phyloP scores from a whole-genome alignment of 805 yeast species.

The Komagataella phaffii region DNA sequence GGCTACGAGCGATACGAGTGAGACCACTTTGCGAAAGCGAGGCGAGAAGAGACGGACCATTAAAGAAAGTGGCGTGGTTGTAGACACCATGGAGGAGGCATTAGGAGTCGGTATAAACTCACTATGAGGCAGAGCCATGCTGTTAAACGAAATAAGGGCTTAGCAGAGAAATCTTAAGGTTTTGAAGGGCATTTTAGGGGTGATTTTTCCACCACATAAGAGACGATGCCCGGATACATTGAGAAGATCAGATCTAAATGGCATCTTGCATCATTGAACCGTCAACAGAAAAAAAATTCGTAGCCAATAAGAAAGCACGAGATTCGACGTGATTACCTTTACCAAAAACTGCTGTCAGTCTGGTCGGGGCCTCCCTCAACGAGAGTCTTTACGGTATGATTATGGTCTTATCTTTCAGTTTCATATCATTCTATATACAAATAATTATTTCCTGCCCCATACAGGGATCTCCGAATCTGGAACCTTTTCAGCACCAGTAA shows the following conservation, averaged over 20 bases:
- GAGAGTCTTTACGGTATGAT: neutral
- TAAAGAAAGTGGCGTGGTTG: neutral
- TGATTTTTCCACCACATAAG: neutral
- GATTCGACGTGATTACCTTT: neutral
- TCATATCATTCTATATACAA: neutral
- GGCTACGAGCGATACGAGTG: neutral
- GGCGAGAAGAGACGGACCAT: neutral
- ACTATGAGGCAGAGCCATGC: neutral
- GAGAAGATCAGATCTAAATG: neutral
- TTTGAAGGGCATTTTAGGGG: neutral
- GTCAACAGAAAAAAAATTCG: neutral
- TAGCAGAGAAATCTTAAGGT: neutral
- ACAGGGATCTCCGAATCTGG: conserved; percentile 29
- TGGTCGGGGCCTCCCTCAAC: neutral
- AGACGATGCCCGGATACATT: neutral
- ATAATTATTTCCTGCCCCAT: conserved; percentile 2
- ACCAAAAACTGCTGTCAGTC: neutral
- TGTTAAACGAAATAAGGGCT: neutral
- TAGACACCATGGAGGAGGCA: neutral
- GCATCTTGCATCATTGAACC: neutral
- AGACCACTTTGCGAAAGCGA: neutral
- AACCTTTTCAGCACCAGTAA: conserved; percentile 38
- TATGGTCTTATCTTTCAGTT: neutral
- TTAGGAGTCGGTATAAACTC: neutral
- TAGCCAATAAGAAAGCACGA: neutral